These are phyloP conservation scores for Martensiomyces pterosporus DNA, from an alignment of 192 early-diverging fungal species.

Conservation along the genomic window DNA sequence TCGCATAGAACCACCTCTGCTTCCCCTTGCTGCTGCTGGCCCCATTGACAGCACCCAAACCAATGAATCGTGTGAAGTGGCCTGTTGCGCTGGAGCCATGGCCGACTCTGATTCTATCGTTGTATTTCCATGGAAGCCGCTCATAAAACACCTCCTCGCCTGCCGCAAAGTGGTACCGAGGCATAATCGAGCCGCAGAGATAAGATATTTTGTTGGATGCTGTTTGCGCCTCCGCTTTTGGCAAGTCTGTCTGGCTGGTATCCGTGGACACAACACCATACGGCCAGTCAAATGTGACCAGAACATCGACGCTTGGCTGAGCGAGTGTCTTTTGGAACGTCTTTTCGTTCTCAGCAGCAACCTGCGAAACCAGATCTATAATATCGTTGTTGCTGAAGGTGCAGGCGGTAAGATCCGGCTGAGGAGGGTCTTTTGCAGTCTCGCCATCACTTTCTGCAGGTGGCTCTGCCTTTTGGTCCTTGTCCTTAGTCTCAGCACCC, in stretches of 20 bases:
- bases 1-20: conserved; percentile 89
- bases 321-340: conserved; percentile 23
- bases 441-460: background rate
- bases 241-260: conserved; percentile 7
- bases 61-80: conserved; percentile 76
- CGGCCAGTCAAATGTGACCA: conserved; percentile 84
- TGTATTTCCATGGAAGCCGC: conserved; percentile 70
- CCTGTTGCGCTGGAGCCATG: conserved; percentile 4
- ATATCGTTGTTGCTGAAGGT: conserved; percentile 4
- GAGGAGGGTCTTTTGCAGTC: background rate
- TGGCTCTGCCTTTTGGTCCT: background rate
- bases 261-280: conserved; percentile 36
- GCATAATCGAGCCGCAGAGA: conserved; percentile 53
- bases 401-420: background rate
- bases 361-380: conserved; percentile 17
- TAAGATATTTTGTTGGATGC: conserved; percentile 43
- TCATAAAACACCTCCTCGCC: conserved; percentile 71
- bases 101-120: conserved; percentile 26
- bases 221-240: conserved; percentile 6
- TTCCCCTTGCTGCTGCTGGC: conserved; percentile 47
- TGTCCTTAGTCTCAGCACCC: background rate
- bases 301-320: conserved; percentile 62
- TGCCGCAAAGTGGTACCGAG: conserved; percentile 86
- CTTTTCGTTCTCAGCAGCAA: conserved; percentile 37
- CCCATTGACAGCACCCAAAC: conserved; percentile 65